A percentile compares a stretch with the other conserved stretches of the same genome.
These are phyloP conservation scores for Rutstroemia sp. DNA, from an alignment of 2,329 filamentous ascomycete species.

Conservation along the genomic window DNA sequence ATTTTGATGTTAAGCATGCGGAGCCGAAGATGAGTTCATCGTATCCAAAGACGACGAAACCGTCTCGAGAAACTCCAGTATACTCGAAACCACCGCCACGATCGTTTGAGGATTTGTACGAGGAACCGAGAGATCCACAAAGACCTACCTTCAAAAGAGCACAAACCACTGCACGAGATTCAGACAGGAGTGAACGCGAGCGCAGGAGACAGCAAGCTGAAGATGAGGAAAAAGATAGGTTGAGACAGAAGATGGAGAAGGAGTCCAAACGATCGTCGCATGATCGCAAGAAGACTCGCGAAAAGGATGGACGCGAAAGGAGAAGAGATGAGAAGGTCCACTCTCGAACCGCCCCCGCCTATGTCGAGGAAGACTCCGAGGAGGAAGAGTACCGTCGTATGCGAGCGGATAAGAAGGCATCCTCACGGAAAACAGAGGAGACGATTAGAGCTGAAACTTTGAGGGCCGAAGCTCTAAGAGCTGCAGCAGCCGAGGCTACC, in stretches of 20 bases:
- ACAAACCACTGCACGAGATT: constrained; percentile 22
- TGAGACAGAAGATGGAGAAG: constrained; percentile 26
- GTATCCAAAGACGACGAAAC: constrained; percentile 7
- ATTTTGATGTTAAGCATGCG: constrained; percentile 33
- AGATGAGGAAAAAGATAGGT: constrained; percentile 26
- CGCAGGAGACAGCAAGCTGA: constrained; percentile 27
- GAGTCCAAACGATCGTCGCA: constrained; percentile 25
- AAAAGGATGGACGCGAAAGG: constrained; percentile 34
- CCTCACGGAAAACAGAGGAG: constrained; percentile 21
- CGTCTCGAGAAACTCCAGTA: constrained; percentile 22
- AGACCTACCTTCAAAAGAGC: constrained; percentile 29
- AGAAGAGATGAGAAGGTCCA: constrained; percentile 25
- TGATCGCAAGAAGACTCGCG: constrained; percentile 29
- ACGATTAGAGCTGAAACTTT: constrained; percentile 5
- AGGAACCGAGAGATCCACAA: constrained; percentile 29
- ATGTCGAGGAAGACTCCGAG: constrained; percentile 24
- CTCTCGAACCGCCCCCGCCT: constrained; percentile 8
- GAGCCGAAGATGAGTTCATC: constrained; percentile 2
- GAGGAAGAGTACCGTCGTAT: constrained; percentile 15
- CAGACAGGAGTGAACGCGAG: constrained; percentile 27
- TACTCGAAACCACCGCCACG: constrained; percentile 20
- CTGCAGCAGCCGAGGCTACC: no score
- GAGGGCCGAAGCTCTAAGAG: neutral
- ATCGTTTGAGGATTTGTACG: constrained; percentile 46
- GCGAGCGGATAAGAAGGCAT: constrained; percentile 19